Base-by-base conservation (phyloP, 352 stramenopile genomes). In the Globisporangium nodosum region DNA sequence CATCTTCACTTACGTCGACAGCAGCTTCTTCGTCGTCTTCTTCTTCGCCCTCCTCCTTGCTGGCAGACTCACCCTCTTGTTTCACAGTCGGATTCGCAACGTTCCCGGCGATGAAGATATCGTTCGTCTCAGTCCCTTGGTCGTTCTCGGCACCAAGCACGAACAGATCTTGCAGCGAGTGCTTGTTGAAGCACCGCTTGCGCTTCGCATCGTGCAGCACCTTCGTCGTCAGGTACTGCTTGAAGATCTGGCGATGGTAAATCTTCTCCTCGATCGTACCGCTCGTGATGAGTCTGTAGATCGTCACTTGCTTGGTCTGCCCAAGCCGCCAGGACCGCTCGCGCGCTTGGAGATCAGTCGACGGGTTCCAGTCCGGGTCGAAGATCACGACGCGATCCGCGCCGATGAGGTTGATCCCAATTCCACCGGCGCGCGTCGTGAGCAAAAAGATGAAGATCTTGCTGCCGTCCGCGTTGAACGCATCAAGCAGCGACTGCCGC, bases 211-310 rank as follows among this genome's bases (percentile, higher is more conserved):
- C 96, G 46, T 97, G 91, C 47, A 99, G 71, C 3, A 99, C 91
- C 56, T 97, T 97, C 63, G 98, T 98, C 0, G 96, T 98, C 18
- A 99, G 63, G 37, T 98, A 97, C 68, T 98, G 97, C 71, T 99
- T 99, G 81, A 99, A 99, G 50, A 99, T 99, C 71, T 98, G 95
- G 0, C 97, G 74, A 61, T 99, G 97, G 74, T 99, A 99, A 49
- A 99, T 99, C 63, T 99, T 99, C 66, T 99, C 98, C 75, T 99
- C 98, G 58, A 99, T 99, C 24, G 97, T 99, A 5, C 97, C 97
- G 39, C 86, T 92, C 40, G 91, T 98, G 56, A 99, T 97, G 1
- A 99, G 70, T 1, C 87, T 65, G 50, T 94, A 96, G 18, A 96
- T 87, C 7, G 85, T 94, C n/a, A 96, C 87, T 37, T 76, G 77